phyloP scores from a whole-genome alignment of 805 yeast species.

The Pichia scutulata region DNA sequence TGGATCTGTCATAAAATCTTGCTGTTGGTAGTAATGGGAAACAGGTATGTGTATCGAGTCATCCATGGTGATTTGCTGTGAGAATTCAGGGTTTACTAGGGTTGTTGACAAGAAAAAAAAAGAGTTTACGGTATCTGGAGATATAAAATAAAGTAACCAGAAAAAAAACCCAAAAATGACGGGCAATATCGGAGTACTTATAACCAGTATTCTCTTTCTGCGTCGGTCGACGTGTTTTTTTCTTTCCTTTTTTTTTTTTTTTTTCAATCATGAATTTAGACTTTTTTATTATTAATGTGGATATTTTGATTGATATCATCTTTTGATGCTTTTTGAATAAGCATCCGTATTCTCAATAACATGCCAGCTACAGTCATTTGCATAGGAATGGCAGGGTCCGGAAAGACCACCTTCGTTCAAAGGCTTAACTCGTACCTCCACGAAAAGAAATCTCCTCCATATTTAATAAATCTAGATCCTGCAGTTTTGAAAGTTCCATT shows the following conservation, averaged over 20 bases:
- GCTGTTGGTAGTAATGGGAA: conserved; percentile 6
- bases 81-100: no score
- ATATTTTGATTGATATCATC: no score
- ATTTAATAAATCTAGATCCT: conserved; percentile 91
- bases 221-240: not conserved
- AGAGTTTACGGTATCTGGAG: not conserved
- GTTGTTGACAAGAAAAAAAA: no score
- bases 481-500: conserved; percentile 93
- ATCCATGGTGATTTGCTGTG: no score
- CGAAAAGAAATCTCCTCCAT: conserved; percentile 65
- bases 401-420: conserved; percentile 97
- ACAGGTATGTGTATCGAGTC: conserved; percentile 7
- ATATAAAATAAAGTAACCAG: not conserved
- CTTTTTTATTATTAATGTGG: no score
- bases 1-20: not conserved
- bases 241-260: not conserved
- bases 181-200: not conserved
- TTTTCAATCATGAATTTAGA: not conserved
- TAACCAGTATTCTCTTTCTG: no score
- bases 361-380: conserved; percentile 32
- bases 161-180: not conserved
- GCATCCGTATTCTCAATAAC: not conserved
- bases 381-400: conserved; percentile 56
- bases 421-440: conserved; percentile 86
- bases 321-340: not conserved